A percentile compares a stretch with the other conserved stretches of the same genome.
Conservation (phyloP, 1,139 yeast species). For the Magnusiomyces sp. region DNA sequence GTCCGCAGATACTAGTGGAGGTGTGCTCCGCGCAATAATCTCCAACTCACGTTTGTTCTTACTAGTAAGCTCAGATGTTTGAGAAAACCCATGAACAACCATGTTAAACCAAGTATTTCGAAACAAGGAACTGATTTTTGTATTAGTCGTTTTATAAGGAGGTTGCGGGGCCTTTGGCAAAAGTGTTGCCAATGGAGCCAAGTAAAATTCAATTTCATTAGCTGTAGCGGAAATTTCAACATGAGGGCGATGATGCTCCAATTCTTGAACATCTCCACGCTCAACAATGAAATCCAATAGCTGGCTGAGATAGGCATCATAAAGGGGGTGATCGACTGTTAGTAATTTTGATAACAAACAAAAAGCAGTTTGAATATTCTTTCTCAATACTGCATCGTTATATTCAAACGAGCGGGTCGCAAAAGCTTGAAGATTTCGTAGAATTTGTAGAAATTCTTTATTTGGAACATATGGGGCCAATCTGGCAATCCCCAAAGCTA, state of each 20-base stretch:
- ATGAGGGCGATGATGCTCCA: slow-evolving; percentile 77
- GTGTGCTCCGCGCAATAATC: slow-evolving; percentile 77
- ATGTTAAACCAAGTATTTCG: slow-evolving; percentile 92
- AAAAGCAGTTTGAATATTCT: slow-evolving; percentile 37
- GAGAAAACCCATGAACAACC: slow-evolving; percentile 82
- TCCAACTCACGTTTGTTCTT: slow-evolving; percentile 43
- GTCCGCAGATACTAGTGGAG: slow-evolving; percentile 83
- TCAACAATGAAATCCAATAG: slow-evolving; percentile 58
- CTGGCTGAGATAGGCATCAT: slow-evolving; percentile 52
- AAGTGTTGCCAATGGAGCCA: slow-evolving; percentile 67
- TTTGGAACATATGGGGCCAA: slow-evolving; percentile 54
- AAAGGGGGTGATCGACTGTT: slow-evolving; percentile 38
- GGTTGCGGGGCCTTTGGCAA: slow-evolving; percentile 50
- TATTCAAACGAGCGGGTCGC: slow-evolving; percentile 10
- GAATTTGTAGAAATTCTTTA: slow-evolving; percentile 48
- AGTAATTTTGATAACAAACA: slow-evolving; percentile 38
- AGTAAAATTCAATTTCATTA: slow-evolving; percentile 55
- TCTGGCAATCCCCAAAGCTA: slow-evolving; percentile 49
- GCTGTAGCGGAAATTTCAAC: slow-evolving; percentile 72
- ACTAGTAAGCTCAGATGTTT: slow-evolving; percentile 48
- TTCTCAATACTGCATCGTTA: slow-evolving; percentile 28
- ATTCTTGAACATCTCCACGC: slow-evolving; percentile 73
- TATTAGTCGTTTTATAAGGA: slow-evolving; percentile 38
- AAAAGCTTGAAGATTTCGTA: slow-evolving; percentile 34
- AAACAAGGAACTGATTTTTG: slow-evolving; percentile 49